A percentile compares a stretch with the other conserved stretches of the same genome.
Evolutionary conservation across 805 yeast genomes (phyloP).

Genomic region (Kodamaea laetipori): DNA sequence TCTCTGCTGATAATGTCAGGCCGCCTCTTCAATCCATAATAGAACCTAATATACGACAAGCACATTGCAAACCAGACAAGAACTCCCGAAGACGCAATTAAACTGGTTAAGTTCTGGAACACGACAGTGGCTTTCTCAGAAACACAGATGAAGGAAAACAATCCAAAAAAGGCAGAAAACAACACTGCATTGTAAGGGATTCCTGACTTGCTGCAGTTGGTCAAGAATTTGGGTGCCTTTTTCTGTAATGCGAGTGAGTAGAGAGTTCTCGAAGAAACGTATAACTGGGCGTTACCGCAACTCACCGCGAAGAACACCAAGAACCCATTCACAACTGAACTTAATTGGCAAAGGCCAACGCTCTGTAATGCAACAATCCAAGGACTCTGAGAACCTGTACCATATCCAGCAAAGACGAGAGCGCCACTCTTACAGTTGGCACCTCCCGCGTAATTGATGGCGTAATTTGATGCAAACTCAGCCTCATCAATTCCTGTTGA

Average conservation of each 20-base stretch:
- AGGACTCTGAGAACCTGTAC: constrained; percentile 47
- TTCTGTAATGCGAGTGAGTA: constrained; percentile 49
- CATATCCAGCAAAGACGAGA: constrained; percentile 34
- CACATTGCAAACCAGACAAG: constrained; percentile 81
- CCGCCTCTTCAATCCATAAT: constrained; percentile 58
- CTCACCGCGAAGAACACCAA: constrained; percentile 49
- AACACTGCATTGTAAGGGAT: constrained; percentile 74
- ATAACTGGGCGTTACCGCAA: constrained; percentile 48
- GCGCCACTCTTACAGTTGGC: constrained; percentile 30
- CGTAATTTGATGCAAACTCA: constrained; percentile 28
- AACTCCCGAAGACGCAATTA: constrained; percentile 74
- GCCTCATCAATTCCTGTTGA: constrained; percentile 28
- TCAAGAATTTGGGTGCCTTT: constrained; percentile 63
- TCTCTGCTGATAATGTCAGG: constrained; percentile 67
- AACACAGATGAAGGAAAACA: constrained; percentile 62
- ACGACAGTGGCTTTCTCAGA: constrained; percentile 58
- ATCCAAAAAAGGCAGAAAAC: constrained; percentile 61
- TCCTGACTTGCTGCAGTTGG: constrained; percentile 61
- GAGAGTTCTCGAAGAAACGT: constrained; percentile 45
- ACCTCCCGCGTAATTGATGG: constrained; percentile 39
- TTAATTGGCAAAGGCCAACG: constrained; percentile 37
- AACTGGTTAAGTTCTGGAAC: constrained; percentile 65
- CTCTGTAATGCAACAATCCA: constrained; percentile 48
- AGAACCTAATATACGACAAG: constrained; percentile 62
- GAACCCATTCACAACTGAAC: constrained; percentile 45